Conservation (phyloP, 495 filamentous ascomycete species). For the Hypoxylon intermedium region DNA sequence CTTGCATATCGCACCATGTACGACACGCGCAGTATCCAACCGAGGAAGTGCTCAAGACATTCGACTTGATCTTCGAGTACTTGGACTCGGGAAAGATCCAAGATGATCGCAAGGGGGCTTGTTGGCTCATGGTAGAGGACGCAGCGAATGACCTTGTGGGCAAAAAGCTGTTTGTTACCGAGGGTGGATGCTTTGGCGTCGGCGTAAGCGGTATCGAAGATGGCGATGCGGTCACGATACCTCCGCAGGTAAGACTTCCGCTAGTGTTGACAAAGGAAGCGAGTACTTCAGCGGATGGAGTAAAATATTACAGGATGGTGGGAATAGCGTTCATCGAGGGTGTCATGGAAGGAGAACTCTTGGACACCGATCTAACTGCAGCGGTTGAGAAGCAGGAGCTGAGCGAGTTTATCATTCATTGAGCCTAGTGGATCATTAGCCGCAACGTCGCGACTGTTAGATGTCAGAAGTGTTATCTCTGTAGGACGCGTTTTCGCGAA, state of each 20-base stretch:
- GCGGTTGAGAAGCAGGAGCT: not conserved
- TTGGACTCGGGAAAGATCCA: not conserved
- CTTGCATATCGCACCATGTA: constrained; percentile 4
- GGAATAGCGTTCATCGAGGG: constrained; percentile 7
- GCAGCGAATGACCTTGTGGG: not conserved
- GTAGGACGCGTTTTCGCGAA: too few relatives aligned
- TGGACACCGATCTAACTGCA: not conserved
- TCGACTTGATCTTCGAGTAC: constrained; percentile 3
- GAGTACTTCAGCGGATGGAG: not conserved
- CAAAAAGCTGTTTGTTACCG: constrained; percentile 3
- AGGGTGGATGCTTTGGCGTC: constrained; percentile 6
- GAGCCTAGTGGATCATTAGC: too few relatives aligned
- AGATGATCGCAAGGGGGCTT: not conserved
- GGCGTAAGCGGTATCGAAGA: constrained; percentile 2
- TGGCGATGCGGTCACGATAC: constrained; percentile 6
- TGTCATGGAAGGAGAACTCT: constrained; percentile 1
- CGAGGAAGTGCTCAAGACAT: not conserved
- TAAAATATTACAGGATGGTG: constrained; percentile 5
- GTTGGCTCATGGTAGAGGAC: constrained; percentile 9
- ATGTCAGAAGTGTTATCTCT: too few relatives aligned
- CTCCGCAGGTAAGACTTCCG: not conserved
- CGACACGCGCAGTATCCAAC: not conserved
- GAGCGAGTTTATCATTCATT: constrained; percentile 23
- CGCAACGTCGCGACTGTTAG: too few relatives aligned
- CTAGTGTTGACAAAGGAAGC: constrained; percentile 1